Base-by-base conservation (phyloP, 331 rosid species). In the Erythrophleum ivorense region DNA sequence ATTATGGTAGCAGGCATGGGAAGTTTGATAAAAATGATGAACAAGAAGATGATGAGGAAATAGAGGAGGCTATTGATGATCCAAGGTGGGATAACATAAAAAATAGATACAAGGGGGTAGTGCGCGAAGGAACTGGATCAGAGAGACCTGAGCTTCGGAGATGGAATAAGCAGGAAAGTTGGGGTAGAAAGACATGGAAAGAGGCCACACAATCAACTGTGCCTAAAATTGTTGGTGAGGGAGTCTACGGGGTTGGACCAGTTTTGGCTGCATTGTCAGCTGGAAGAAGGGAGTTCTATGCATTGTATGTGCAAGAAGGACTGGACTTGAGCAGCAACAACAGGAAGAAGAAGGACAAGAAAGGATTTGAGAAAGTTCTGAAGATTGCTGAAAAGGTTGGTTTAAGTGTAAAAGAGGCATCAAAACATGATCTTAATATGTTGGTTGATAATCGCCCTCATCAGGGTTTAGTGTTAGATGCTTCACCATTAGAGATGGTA, bases 351-450 rank as follows among this genome's bases (percentile, higher is more conserved):
- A 95, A 95, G 90, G 99, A 95, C 90, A 93, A 91, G 90, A 95
- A 91, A 78, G 97, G 97, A 63, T 91, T 92, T 80, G 98, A 93
- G 85, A 95, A 85, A 83, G 91, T 91, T 75, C 49, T 92, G 52
- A 91, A 83, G 85, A 85, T 90, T 76, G 98, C 97, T 71, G 98
- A 93, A 62, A 91, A 87, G 71, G 66, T 92, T 57, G 92, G 88
- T 43, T 21, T 95, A 79, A 86, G 81, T 34, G 59, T 91, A 81
- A 93, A 88, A 88, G 91, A 93, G 83, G 82, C 85, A 52, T 88
- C 97, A 18, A 95, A 95, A 88, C 99, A 95, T 75, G 97, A 95
- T 87, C 89, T 95, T 75, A 95, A 95, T 83, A 95, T 93, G 99
- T 89, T 92, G 59, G 88, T 77, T n/a, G 99, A 95, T 88, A 95